Conservation (phyloP, 345 rosid genomes). For the Acer yangbiense region DNA sequence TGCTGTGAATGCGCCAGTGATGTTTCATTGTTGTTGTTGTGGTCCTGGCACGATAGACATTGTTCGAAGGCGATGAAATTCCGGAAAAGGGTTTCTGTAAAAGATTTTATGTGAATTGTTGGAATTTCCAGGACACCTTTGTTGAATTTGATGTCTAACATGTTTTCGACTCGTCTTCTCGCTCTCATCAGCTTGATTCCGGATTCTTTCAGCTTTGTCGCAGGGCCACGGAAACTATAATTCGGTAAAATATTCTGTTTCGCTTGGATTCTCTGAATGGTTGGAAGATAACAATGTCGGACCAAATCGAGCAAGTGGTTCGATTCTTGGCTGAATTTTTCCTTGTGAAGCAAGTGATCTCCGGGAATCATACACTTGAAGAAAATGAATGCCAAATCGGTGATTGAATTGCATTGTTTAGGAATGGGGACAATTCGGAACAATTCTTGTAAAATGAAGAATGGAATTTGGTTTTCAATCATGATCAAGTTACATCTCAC, state of each 20-base stretch:
- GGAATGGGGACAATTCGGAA: slow-evolving; percentile 44
- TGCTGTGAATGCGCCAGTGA: slow-evolving; percentile 15
- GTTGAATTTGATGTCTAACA: slow-evolving; percentile 43
- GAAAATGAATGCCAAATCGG: slow-evolving; percentile 48
- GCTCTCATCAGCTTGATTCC: slow-evolving; percentile 41
- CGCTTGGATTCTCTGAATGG: slow-evolving; percentile 20
- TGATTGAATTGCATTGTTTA: slow-evolving; percentile 35
- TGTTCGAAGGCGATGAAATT: slow-evolving; percentile 53
- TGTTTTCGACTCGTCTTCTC: slow-evolving; percentile 21
- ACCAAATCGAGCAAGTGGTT: slow-evolving; percentile 55
- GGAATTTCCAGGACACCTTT: slow-evolving; percentile 50
- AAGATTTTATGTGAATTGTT: slow-evolving; percentile 26
- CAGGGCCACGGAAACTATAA: slow-evolving; percentile 7
- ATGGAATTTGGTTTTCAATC: slow-evolving; percentile 63
- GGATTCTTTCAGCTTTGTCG: slow-evolving; percentile 23
- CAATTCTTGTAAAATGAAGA: slow-evolving; percentile 47
- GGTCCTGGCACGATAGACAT: slow-evolving; percentile 4
- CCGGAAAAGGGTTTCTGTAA: slow-evolving; percentile 48
- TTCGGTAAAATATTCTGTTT: background rate
- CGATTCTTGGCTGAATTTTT: slow-evolving; percentile 51
- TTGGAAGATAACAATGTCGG: slow-evolving; percentile 53
- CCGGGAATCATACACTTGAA: slow-evolving; percentile 54
- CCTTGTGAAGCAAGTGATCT: slow-evolving; percentile 27
- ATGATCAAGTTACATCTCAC: slow-evolving; percentile 45
- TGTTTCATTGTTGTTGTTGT: too few relatives aligned